Percentiles rank a stretch among this genome's conserved stretches.
Evolutionary conservation across 495 filamentous ascomycete genomes (phyloP).

Genomic region (Tuber brumale): DNA sequence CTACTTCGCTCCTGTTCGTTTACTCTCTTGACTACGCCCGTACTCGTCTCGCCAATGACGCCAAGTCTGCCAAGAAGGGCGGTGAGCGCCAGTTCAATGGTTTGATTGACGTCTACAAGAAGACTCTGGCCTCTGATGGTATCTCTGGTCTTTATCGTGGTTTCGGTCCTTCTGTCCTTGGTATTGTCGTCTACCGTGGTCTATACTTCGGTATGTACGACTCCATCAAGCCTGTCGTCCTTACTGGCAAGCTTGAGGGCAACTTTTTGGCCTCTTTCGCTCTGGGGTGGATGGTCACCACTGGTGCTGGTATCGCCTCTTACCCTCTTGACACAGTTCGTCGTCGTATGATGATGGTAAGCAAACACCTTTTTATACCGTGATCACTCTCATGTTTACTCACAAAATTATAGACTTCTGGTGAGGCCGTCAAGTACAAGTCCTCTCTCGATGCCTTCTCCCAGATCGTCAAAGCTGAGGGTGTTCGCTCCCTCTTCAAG

Average conservation of each 20-base stretch:
- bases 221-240: conserved; percentile 97
- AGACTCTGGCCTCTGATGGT: conserved; percentile 98
- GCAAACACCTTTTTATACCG: conserved; percentile 34
- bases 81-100: conserved; percentile 99
- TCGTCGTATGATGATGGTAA: conserved; percentile 99
- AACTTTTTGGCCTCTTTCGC: conserved; percentile 98
- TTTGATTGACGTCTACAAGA: conserved; percentile 98
- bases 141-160: conserved; percentile 99
- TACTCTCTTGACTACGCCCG: conserved; percentile 99
- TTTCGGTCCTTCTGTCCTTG: conserved; percentile 97
- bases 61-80: conserved; percentile 91
- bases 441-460: conserved; percentile 85
- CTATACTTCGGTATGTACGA: conserved; percentile 99
- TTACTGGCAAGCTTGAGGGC: conserved; percentile 83
- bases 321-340: conserved; percentile 99
- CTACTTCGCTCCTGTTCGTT: conserved; percentile 99
- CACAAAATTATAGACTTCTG: conserved; percentile 45
- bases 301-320: conserved; percentile 99
- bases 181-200: conserved; percentile 99
- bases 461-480: conserved; percentile 96
- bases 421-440: conserved; percentile 99
- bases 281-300: conserved; percentile 98
- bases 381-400: conserved; percentile 8
- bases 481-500: conserved; percentile 98
- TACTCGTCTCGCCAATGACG: conserved; percentile 99